Conservation (phyloP, 768 basidiomycete genomes). For the Rossbeevera mucosa region DNA sequence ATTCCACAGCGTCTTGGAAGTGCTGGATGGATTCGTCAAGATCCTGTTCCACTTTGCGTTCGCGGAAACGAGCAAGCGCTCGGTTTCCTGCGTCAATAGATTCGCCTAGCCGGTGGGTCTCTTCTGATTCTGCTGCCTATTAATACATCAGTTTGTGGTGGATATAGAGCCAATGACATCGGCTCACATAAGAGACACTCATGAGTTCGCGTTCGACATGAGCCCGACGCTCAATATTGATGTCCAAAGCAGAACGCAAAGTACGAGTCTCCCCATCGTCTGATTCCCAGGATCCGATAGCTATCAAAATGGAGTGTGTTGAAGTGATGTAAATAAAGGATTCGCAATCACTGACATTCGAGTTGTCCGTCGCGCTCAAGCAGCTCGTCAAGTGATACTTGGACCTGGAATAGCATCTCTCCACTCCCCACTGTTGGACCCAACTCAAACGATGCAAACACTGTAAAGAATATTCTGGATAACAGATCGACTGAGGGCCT, state of each 20-base stretch:
- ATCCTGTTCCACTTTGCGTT: neutral
- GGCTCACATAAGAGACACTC: neutral
- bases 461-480: neutral
- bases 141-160: neutral
- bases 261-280: neutral
- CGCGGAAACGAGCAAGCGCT: neutral
- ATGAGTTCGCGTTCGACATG: neutral
- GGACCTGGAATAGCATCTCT: neutral
- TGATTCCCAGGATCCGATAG: neutral
- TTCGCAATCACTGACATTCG: neutral
- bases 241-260: neutral
- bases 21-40: conserved; percentile 17
- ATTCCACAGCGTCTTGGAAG: conserved; percentile 5
- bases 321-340: neutral
- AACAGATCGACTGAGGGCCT: neutral
- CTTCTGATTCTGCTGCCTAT: neutral
- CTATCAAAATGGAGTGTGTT: neutral
- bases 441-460: conserved; percentile 6
- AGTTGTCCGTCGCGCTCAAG: neutral
- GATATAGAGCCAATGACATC: no score
- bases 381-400: neutral
- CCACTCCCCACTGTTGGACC: conserved; percentile 2
- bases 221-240: neutral
- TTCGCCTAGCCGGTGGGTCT: neutral
- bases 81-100: neutral